These are phyloP conservation scores for Cadophora sp. DNA, from an alignment of 2,329 filamentous ascomycete genomes.

Conservation along the genomic window DNA sequence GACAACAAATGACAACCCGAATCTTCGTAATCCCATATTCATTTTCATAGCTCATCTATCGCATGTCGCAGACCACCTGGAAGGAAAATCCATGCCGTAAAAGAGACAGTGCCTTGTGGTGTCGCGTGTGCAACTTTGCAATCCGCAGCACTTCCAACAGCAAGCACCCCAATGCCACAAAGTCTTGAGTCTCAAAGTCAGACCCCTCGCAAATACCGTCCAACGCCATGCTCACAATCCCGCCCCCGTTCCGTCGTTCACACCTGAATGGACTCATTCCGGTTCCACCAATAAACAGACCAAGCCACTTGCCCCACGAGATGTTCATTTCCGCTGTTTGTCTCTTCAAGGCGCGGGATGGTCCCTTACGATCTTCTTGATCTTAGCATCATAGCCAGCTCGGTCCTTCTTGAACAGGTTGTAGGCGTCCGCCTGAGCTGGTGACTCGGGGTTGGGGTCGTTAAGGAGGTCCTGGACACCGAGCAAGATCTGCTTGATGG, in stretches of 20 bases:
- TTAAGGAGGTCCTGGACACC: slow-evolving; percentile 96
- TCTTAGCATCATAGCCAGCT: slow-evolving; percentile 84
- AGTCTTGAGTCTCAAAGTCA: background rate
- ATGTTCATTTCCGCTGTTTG: background rate
- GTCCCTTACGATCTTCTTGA: slow-evolving; percentile 85
- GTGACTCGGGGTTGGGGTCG: slow-evolving; percentile 95
- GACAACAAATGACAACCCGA: background rate
- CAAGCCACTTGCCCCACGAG: background rate
- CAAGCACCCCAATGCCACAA: background rate
- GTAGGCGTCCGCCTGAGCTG: slow-evolving; percentile 96
- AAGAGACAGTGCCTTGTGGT: background rate
- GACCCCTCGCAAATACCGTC: slow-evolving; percentile 10
- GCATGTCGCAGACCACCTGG: slow-evolving; percentile 7
- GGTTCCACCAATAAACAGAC: background rate
- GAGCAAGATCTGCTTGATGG: slow-evolving; percentile 95
- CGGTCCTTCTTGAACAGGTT: slow-evolving; percentile 94
- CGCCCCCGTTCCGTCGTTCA: background rate
- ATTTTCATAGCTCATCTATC: slow-evolving; percentile 16
- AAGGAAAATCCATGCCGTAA: slow-evolving; percentile 5
- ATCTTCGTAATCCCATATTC: slow-evolving; percentile 5
- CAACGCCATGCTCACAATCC: slow-evolving; percentile 16
- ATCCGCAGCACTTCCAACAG: background rate
- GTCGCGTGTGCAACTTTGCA: slow-evolving; percentile 11
- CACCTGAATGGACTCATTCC: background rate
- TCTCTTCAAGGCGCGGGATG: slow-evolving; percentile 73